Evolutionary conservation across 306 rosid genomes (phyloP).

Genomic region (Fragaria iinumae): DNA sequence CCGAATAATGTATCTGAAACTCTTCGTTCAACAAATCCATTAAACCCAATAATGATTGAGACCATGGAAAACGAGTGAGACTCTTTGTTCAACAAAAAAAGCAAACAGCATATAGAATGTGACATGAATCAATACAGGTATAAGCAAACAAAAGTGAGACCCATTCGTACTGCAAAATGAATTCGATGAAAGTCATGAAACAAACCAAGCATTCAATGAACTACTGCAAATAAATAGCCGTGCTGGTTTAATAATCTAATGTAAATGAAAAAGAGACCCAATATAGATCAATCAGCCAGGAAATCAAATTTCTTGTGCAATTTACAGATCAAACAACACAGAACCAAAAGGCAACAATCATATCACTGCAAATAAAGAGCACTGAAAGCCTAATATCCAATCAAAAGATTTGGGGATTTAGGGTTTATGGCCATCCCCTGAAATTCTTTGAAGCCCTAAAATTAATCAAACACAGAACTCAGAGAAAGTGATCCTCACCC

Average conservation of each 20-base stretch:
- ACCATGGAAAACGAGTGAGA: background rate
- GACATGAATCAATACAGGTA: background rate
- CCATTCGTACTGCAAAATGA: background rate
- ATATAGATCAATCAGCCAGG: background rate
- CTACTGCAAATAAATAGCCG: background rate
- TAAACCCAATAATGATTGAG: background rate
- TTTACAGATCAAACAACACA: background rate
- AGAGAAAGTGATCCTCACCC: conserved; percentile 36
- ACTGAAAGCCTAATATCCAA: too few species aligned
- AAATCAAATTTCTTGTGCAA: background rate
- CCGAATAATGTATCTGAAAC: background rate
- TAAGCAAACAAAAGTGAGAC: background rate
- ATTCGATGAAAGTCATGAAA: background rate
- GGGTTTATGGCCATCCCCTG: too few species aligned
- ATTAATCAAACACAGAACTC: background rate
- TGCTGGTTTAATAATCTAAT: too few species aligned
- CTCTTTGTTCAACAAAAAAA: background rate
- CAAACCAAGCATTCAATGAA: background rate
- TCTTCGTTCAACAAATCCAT: background rate
- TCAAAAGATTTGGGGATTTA: too few species aligned
- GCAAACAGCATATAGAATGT: background rate
- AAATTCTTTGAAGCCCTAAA: too few species aligned
- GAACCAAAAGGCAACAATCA: background rate
- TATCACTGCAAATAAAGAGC: background rate
- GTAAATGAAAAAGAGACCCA: background rate